These are phyloP conservation scores for Sicyos baderoa DNA, from an alignment of 306 rosid genomes.

Conservation along the genomic window DNA sequence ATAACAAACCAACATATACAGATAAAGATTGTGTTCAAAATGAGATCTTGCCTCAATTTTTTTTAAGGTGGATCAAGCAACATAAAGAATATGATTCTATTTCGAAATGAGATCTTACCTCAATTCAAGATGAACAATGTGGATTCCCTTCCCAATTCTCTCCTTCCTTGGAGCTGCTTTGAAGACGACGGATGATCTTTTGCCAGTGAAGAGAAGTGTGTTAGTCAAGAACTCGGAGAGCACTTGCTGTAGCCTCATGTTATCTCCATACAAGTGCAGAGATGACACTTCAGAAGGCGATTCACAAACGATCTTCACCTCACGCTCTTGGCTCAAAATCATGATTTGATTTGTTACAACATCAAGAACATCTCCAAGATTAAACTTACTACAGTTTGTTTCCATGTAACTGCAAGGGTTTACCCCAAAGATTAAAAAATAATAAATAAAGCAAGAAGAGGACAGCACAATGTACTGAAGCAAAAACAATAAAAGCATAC, in stretches of 20 bases:
- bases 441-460: not conserved
- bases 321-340: slow-evolving; percentile 31
- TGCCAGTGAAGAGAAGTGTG: slow-evolving; percentile 24
- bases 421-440: slow-evolving; percentile 11
- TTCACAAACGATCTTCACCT: slow-evolving; percentile 27
- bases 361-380: slow-evolving; percentile 32
- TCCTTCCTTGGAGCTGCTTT: slow-evolving; percentile 27
- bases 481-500: not conserved
- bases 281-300: slow-evolving; percentile 30
- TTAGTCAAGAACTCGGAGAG: slow-evolving; percentile 32
- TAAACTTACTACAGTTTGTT: slow-evolving; percentile 28
- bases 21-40: too few species aligned
- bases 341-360: slow-evolving; percentile 29
- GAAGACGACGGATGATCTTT: slow-evolving; percentile 24
- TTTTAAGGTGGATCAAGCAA: not conserved
- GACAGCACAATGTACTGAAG: not conserved
- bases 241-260: slow-evolving; percentile 35
- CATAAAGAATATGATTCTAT: not conserved
- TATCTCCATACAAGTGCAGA: slow-evolving; percentile 36
- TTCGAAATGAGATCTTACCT: slow-evolving; percentile 12
- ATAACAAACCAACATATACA: too few species aligned
- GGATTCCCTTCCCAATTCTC: slow-evolving; percentile 30
- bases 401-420: slow-evolving; percentile 31
- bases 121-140: slow-evolving; percentile 36
- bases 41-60: too few species aligned